Evolutionary conservation across 2,329 filamentous ascomycete species (phyloP).

Genomic region (Cladosporium sphaerospermum): DNA sequence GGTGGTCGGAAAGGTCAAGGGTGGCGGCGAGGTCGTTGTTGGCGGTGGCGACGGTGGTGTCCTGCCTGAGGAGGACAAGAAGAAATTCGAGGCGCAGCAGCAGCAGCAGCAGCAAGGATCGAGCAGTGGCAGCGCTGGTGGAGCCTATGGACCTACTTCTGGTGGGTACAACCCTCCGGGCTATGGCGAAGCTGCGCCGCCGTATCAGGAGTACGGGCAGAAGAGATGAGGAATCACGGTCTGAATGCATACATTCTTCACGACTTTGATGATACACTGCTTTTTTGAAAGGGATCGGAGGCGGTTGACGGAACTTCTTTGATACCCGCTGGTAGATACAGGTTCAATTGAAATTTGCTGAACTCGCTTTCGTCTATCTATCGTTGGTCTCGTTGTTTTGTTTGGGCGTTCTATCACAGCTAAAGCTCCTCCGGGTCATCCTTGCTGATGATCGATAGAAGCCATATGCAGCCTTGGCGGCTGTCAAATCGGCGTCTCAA

Average conservation of each 20-base stretch:
- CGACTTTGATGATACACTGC: too few relatives aligned
- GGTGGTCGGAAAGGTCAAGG: slow-evolving; percentile 74
- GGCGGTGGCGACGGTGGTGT: slow-evolving; percentile 56
- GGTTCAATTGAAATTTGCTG: too few relatives aligned
- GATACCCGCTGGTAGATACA: slow-evolving; percentile 1
- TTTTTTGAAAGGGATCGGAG: too few relatives aligned
- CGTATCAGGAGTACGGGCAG: slow-evolving; percentile 24
- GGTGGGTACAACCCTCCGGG: slow-evolving; percentile 24
- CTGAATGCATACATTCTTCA: too few relatives aligned
- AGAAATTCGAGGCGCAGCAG: slow-evolving; percentile 17
- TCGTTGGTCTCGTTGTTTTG: too few relatives aligned
- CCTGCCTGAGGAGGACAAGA: slow-evolving; percentile 34
- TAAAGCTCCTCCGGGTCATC: too few relatives aligned
- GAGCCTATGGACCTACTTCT: slow-evolving; percentile 15
- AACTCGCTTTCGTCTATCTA: too few relatives aligned
- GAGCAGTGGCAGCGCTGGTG: slow-evolving; percentile 12
- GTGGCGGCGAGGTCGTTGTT: slow-evolving; percentile 67
- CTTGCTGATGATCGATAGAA: too few relatives aligned
- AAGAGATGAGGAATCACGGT: slow-evolving; percentile 2
- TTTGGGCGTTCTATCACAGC: too few relatives aligned
- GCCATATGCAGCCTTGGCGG: too few relatives aligned
- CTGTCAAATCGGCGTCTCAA: too few relatives aligned
- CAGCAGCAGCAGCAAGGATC: slow-evolving; percentile 26
- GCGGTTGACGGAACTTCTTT: background rate
- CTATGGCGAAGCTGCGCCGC: slow-evolving; percentile 22